phyloP scores from a whole-genome alignment of 2,329 filamentous ascomycete genomes.

The Cytospora chrysosperma region DNA sequence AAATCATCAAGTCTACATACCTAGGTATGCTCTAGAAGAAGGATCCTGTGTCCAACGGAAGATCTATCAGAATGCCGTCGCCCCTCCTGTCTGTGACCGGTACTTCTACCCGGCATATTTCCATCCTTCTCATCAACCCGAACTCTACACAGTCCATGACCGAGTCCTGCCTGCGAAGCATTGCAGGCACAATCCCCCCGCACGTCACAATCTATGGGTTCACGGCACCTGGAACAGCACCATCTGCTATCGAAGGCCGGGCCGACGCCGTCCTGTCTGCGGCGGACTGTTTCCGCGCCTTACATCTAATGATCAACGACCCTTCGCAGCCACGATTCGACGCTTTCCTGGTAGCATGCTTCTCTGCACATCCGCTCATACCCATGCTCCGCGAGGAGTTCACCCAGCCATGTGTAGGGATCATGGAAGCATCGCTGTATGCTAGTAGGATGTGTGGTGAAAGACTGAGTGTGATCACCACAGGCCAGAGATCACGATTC shows the following conservation, averaged over 20 bases:
- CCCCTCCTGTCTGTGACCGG: conserved; percentile 17
- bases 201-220: conserved; percentile 49
- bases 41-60: no score
- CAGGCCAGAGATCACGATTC: conserved; percentile 38
- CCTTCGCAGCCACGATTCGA: conserved; percentile 35
- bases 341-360: conserved; percentile 50
- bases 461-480: conserved; percentile 45
- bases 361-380: conserved; percentile 47
- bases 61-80: neutral
- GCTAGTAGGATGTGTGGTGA: conserved; percentile 49
- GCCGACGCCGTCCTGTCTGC: conserved; percentile 51
- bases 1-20: neutral
- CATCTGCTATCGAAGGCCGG: conserved; percentile 50
- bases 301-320: conserved; percentile 39
- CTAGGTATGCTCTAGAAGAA: no score
- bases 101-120: conserved; percentile 27
- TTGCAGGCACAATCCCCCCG: conserved; percentile 43
- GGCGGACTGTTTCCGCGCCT: conserved; percentile 45
- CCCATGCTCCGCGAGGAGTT: conserved; percentile 46
- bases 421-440: conserved; percentile 51
- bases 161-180: conserved; percentile 45
- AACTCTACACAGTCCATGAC: conserved; percentile 61
- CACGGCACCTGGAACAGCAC: conserved; percentile 47
- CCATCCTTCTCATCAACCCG: conserved; percentile 61
- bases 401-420: conserved; percentile 44